Evolutionary conservation across 305 asterid species (phyloP).

Genomic region (Coffea humblotiana): DNA sequence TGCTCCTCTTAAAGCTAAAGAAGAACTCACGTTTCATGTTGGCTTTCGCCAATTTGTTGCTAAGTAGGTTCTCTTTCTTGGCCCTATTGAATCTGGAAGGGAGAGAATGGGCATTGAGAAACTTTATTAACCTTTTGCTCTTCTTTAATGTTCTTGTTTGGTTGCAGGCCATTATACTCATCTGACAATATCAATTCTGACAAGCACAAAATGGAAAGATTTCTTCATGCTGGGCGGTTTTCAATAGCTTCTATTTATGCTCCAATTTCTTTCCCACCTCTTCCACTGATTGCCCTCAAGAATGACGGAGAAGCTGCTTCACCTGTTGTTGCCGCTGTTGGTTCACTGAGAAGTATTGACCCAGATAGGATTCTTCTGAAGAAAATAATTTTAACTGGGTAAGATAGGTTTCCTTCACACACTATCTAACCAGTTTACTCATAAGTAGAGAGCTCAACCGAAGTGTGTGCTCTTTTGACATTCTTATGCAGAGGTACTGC

Average conservation of each 20-base stretch:
- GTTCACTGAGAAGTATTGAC: constrained; percentile 78
- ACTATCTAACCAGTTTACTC: neutral
- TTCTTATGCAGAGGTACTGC: neutral
- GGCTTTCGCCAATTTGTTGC: constrained; percentile 90
- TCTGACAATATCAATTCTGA: constrained; percentile 71
- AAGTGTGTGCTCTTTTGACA: no score
- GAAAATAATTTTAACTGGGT: constrained; percentile 94
- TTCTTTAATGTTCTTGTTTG: constrained; percentile 16
- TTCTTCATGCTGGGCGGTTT: constrained; percentile 87
- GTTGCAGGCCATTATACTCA: constrained; percentile 81
- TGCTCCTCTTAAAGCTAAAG: constrained; percentile 95
- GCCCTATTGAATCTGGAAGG: neutral
- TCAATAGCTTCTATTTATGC: constrained; percentile 87
- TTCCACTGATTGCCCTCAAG: constrained; percentile 79
- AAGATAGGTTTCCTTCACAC: constrained; percentile 20
- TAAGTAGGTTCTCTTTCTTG: constrained; percentile 55
- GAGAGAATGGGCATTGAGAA: neutral
- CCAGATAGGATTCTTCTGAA: constrained; percentile 82
- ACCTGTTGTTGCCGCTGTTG: constrained; percentile 78
- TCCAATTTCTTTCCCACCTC: constrained; percentile 75
- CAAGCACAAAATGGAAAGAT: constrained; percentile 97
- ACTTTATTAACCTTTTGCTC: neutral
- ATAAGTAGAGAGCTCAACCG: neutral
- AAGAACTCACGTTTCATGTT: constrained; percentile 84
- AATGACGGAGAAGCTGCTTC: constrained; percentile 47